Conservation (phyloP, 164 flowering plant species). For the Tetrastigma voinierianum region DNA sequence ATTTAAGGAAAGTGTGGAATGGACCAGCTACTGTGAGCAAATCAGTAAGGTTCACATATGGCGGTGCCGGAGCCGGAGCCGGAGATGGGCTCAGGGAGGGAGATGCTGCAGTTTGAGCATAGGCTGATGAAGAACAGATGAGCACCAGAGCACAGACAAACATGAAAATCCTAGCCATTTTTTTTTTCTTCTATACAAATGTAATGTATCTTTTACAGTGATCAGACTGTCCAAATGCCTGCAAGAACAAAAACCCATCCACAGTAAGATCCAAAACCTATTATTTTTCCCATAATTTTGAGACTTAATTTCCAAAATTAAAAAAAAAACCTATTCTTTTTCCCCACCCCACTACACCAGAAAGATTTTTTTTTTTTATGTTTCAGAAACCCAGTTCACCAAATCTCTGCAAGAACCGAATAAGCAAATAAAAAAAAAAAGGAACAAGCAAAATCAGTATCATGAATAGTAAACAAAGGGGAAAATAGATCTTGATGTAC, state of each 20-base stretch:
- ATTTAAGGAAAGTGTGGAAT: constrained; percentile 61
- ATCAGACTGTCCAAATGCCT: constrained; percentile 34
- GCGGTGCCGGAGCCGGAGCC: constrained; percentile 87
- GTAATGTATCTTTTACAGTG: background rate
- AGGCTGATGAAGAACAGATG: constrained; percentile 23
- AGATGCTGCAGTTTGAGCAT: constrained; percentile 33
- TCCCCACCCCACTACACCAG: too few relatives aligned
- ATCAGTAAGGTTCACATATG: constrained; percentile 66
- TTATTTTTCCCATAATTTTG: background rate
- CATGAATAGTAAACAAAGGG: too few relatives aligned
- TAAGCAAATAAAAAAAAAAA: background rate
- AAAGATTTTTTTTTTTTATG: background rate
- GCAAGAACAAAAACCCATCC: constrained; percentile 17
- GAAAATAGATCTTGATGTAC: constrained; percentile 17
- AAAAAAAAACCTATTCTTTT: too few relatives aligned
- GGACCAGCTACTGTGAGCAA: constrained; percentile 86
- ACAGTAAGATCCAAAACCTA: background rate
- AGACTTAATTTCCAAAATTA: background rate
- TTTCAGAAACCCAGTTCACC: constrained; percentile 10
- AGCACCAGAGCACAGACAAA: constrained; percentile 23
- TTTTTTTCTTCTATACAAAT: constrained; percentile 10
- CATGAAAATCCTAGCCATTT: constrained; percentile 36
- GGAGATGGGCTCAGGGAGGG: constrained; percentile 34
- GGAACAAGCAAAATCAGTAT: background rate
- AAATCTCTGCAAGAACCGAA: constrained; percentile 7